Conservation (phyloP, 805 yeast genomes). For the Saccharomycopsis sp. region DNA sequence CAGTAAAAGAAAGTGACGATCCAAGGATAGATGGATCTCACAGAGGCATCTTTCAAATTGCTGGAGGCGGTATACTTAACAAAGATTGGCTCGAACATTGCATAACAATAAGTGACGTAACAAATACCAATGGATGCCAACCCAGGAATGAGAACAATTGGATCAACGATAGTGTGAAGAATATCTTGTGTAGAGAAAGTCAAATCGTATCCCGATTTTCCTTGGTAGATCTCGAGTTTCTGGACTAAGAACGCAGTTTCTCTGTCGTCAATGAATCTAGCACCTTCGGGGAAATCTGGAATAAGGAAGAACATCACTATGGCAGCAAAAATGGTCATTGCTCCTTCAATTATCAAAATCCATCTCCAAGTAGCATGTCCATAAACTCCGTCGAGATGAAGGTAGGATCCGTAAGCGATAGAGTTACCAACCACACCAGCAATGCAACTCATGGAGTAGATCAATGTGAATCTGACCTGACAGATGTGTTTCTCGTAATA, state of each 20-base stretch:
- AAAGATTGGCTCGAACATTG: conserved; percentile 19
- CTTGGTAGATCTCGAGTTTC: conserved; percentile 21
- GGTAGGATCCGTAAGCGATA: conserved; percentile 51
- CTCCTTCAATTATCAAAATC: conserved; percentile 8
- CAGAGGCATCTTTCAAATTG: conserved; percentile 24
- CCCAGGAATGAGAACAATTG: conserved; percentile 16
- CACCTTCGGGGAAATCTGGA: conserved; percentile 11
- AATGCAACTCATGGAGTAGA: conserved; percentile 58
- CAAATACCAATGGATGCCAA: conserved; percentile 18
- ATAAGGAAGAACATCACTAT: conserved; percentile 5
- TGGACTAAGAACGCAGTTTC: conserved; percentile 35
- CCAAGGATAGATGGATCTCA: conserved; percentile 19
- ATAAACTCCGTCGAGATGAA: conserved; percentile 39
- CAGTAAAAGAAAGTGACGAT: conserved; percentile 14
- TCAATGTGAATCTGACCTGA: conserved; percentile 60
- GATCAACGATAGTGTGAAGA: conserved; percentile 26
- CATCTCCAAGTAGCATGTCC: conserved; percentile 27
- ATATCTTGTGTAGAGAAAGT: conserved; percentile 41
- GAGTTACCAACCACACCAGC: conserved; percentile 78
- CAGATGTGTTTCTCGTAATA: conserved; percentile 61
- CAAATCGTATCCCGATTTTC: conserved; percentile 40
- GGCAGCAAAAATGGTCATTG: conserved; percentile 2
- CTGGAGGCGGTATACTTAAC: conserved; percentile 5
- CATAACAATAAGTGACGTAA: conserved; percentile 19
- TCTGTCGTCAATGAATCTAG: conserved; percentile 29